Evolutionary conservation across 208 protist genomes (phyloP).

Genomic region (Acanthamoeba castellanii): DNA sequence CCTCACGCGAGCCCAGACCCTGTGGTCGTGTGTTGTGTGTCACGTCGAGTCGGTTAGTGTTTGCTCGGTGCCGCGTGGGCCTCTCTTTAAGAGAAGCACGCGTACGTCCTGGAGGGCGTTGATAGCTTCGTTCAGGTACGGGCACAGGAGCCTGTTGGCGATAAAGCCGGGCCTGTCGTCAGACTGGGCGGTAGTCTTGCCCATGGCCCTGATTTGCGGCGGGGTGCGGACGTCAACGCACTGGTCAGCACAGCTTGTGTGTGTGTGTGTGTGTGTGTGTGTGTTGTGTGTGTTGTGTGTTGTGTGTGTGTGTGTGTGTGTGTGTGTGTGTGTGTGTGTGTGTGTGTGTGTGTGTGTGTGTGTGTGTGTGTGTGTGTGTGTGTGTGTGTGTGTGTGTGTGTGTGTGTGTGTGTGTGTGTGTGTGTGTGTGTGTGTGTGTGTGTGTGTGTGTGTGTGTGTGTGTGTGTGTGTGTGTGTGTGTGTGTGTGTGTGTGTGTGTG

Average conservation of each 20-base stretch:
- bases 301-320: too few species aligned
- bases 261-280: too few species aligned
- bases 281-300: too few species aligned
- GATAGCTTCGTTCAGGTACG: conserved; percentile 91
- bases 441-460: too few species aligned
- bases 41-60: not conserved
- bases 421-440: too few species aligned
- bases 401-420: too few species aligned
- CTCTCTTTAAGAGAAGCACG: not conserved
- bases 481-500: too few species aligned
- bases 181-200: conserved; percentile 84
- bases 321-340: too few species aligned
- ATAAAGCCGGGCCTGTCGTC: conserved; percentile 87
- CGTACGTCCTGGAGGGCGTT: conserved; percentile 84
- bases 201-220: conserved; percentile 47
- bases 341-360: too few species aligned
- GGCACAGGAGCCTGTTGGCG: conserved; percentile 86
- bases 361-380: too few species aligned
- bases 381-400: too few species aligned
- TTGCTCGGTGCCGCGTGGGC: not conserved
- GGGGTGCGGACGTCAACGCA: not conserved
- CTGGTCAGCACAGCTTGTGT: conserved; percentile 46
- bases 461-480: too few species aligned
- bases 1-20: conserved; percentile 84
- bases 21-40: not conserved